Percentiles rank a stretch among this genome's conserved stretches.
Conservation (phyloP, 2,329 filamentous ascomycete species). For the Chrysoporthe puriensis region DNA sequence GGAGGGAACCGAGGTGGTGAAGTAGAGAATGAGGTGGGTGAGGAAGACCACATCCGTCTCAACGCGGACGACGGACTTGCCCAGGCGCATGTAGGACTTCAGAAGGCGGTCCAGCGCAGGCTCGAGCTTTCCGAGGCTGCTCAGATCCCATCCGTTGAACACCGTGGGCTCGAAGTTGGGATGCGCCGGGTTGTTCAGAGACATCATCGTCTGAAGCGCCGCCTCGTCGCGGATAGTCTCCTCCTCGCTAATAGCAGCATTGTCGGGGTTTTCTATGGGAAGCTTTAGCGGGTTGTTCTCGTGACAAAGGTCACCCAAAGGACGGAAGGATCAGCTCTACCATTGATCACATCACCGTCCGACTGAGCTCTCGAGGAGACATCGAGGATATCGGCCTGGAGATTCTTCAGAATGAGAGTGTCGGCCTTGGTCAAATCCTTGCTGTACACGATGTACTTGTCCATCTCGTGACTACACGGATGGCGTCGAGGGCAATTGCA, state of each 20-base stretch:
- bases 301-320: neutral
- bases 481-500: neutral
- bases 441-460: constrained; percentile 43
- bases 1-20: constrained; percentile 70
- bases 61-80: constrained; percentile 60
- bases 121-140: constrained; percentile 40
- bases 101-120: constrained; percentile 53
- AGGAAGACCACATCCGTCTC: constrained; percentile 78
- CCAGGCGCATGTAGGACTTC: constrained; percentile 62
- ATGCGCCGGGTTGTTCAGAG: constrained; percentile 46
- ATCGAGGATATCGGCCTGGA: constrained; percentile 43
- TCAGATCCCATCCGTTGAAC: constrained; percentile 47
- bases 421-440: constrained; percentile 47
- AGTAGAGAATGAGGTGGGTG: constrained; percentile 75
- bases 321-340: neutral
- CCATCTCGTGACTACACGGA: constrained; percentile 28
- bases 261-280: constrained; percentile 15
- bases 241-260: constrained; percentile 25
- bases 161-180: constrained; percentile 51
- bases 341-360: constrained; percentile 19
- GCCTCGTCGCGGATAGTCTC: constrained; percentile 34
- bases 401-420: constrained; percentile 43
- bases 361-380: constrained; percentile 29
- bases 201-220: constrained; percentile 43
- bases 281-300: neutral